phyloP scores from a whole-genome alignment of 495 filamentous ascomycete genomes.

The Annulohypoxylon bovei region DNA sequence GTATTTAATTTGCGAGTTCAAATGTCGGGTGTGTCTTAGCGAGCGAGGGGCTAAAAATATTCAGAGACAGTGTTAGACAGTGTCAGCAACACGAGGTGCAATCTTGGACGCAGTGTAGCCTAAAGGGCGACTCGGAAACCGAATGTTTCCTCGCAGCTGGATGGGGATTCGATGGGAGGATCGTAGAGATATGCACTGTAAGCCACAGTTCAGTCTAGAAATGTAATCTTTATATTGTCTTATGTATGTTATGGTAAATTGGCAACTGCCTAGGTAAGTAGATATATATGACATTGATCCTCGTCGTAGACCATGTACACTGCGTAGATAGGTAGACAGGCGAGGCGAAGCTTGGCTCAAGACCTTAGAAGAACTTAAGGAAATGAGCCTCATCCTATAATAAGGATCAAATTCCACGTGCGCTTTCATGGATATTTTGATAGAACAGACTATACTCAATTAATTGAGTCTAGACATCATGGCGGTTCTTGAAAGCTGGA shows the following conservation, averaged over 20 bases:
- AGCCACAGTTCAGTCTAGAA: neutral
- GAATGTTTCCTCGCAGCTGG: neutral
- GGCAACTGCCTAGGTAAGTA: neutral
- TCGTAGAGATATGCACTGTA: neutral
- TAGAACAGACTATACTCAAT: neutral
- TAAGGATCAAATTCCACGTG: constrained; percentile 20
- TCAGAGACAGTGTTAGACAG: neutral
- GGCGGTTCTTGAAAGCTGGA: constrained; percentile 5
- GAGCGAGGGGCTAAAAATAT: constrained; percentile 18
- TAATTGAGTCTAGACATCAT: neutral
- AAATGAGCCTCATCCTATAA: constrained; percentile 6
- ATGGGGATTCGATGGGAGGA: neutral
- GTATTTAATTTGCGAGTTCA: constrained; percentile 13
- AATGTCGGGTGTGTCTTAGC: neutral
- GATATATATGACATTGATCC: neutral
- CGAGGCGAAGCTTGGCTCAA: constrained; percentile 6
- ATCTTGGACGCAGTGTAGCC: constrained; percentile 19
- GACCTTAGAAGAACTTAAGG: neutral
- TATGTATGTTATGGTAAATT: neutral
- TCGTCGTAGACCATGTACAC: neutral
- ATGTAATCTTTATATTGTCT: constrained; percentile 3
- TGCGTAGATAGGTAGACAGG: neutral
- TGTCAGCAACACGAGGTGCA: constrained; percentile 12
- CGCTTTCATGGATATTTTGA: neutral
- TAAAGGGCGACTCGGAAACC: neutral